Evolutionary conservation across 2,329 filamentous ascomycete species (phyloP).

Genomic region (Xylariales sp.): DNA sequence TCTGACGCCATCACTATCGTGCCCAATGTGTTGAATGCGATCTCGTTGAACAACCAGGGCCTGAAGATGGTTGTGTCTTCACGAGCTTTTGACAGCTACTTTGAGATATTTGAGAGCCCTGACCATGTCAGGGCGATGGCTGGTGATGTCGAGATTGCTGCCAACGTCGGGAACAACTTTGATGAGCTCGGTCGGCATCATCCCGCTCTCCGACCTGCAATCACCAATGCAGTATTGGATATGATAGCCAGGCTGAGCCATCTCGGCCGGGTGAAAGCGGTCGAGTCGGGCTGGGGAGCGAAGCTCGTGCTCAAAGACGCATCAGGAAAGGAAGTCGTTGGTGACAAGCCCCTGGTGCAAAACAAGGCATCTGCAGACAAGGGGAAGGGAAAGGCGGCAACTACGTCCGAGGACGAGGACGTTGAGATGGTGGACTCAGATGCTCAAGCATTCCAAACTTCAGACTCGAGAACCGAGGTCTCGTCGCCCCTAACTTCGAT

Average conservation of each 20-base stretch:
- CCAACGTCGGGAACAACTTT: constrained; percentile 74
- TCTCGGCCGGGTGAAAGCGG: constrained; percentile 67
- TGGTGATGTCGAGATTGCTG: constrained; percentile 64
- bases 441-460: constrained; percentile 16
- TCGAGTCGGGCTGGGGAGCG: constrained; percentile 66
- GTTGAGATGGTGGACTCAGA: constrained; percentile 61
- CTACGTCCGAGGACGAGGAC: constrained; percentile 40
- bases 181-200: constrained; percentile 95
- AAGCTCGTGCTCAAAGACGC: constrained; percentile 66
- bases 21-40: constrained; percentile 84
- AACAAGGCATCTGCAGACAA: constrained; percentile 24
- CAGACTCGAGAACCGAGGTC: constrained; percentile 13
- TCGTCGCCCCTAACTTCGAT: constrained; percentile 34
- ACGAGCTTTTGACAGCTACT: constrained; percentile 76
- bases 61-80: constrained; percentile 85
- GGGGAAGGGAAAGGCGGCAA: constrained; percentile 32
- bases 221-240: constrained; percentile 79
- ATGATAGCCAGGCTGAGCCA: constrained; percentile 81
- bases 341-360: constrained; percentile 39
- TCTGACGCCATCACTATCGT: constrained; percentile 83
- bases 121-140: constrained; percentile 77
- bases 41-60: constrained; percentile 83
- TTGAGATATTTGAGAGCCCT: constrained; percentile 95
- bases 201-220: constrained; percentile 71
- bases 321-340: constrained; percentile 54